phyloP scores from a whole-genome alignment of 1,139 yeast species.

The Blastobotrys buckinghamii region DNA sequence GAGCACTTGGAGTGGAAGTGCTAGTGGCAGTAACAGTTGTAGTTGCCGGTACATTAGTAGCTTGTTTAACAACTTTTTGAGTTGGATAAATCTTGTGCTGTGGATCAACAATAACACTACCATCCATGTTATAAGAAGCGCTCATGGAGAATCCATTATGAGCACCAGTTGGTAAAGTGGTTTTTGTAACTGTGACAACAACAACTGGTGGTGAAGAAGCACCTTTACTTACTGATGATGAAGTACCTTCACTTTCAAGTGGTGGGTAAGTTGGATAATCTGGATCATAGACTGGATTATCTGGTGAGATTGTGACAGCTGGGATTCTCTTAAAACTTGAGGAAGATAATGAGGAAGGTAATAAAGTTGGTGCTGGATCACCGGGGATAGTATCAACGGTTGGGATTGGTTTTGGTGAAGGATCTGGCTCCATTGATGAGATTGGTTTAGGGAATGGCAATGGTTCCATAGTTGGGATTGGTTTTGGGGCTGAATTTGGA shows the following conservation, averaged over 20 bases:
- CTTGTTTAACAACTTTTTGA: background rate
- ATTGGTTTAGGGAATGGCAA: background rate
- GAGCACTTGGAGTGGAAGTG: background rate
- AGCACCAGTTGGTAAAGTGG: background rate
- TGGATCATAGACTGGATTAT: no score
- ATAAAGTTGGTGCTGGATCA: background rate
- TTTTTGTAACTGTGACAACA: no score
- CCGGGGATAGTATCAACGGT: no score
- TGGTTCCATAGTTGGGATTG: background rate
- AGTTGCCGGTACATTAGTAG: no score
- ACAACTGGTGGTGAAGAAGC: no score
- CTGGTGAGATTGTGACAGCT: no score
- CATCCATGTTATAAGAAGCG: background rate
- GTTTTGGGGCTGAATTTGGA: background rate
- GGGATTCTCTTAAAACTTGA: no score
- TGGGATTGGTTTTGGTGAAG: background rate
- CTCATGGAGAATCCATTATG: background rate
- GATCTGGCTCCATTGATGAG: background rate
- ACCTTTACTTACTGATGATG: no score
- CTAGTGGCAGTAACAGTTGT: background rate
- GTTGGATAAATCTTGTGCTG: background rate
- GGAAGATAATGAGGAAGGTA: no score
- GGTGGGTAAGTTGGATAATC: no score
- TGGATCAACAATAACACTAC: background rate
- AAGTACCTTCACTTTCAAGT: no score